These are phyloP conservation scores for Xylariales sp. DNA, from an alignment of 2,329 filamentous ascomycete species.

Conservation along the genomic window DNA sequence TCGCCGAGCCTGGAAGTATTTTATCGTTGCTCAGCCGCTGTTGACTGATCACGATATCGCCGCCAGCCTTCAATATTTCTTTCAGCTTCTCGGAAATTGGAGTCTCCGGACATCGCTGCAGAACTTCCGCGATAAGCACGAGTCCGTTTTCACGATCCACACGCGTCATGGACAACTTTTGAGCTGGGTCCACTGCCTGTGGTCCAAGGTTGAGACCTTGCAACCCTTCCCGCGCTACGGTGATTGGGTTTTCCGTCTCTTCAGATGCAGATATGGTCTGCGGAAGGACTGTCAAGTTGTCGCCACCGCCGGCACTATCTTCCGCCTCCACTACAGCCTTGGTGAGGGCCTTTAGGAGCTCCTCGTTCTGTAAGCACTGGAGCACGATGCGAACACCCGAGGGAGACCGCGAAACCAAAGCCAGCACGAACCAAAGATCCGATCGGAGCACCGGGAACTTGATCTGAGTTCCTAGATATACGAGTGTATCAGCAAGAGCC, in stretches of 20 bases:
- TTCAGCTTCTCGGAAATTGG: slow-evolving; percentile 40
- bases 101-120: slow-evolving; percentile 37
- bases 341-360: slow-evolving; percentile 39
- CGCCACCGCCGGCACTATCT: slow-evolving; percentile 4
- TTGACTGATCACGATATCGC: slow-evolving; percentile 32
- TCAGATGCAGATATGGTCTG: background rate
- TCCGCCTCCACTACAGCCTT: slow-evolving; percentile 36
- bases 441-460: slow-evolving; percentile 57
- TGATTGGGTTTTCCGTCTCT: background rate
- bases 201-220: slow-evolving; percentile 33
- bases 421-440: slow-evolving; percentile 59
- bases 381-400: slow-evolving; percentile 45
- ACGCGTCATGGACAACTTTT: slow-evolving; percentile 39
- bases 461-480: slow-evolving; percentile 49
- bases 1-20: too few species aligned
- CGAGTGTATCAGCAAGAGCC: slow-evolving; percentile 36
- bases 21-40: too few species aligned
- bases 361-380: slow-evolving; percentile 35
- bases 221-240: slow-evolving; percentile 1
- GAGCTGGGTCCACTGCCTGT: slow-evolving; percentile 40
- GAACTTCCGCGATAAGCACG: slow-evolving; percentile 52
- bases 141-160: slow-evolving; percentile 59
- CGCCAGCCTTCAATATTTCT: slow-evolving; percentile 45
- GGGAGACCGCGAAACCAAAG: slow-evolving; percentile 50
- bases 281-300: too few species aligned